Evolutionary conservation across 805 yeast species (phyloP).

Genomic region (Sugiyamaella lignohabitans): DNA sequence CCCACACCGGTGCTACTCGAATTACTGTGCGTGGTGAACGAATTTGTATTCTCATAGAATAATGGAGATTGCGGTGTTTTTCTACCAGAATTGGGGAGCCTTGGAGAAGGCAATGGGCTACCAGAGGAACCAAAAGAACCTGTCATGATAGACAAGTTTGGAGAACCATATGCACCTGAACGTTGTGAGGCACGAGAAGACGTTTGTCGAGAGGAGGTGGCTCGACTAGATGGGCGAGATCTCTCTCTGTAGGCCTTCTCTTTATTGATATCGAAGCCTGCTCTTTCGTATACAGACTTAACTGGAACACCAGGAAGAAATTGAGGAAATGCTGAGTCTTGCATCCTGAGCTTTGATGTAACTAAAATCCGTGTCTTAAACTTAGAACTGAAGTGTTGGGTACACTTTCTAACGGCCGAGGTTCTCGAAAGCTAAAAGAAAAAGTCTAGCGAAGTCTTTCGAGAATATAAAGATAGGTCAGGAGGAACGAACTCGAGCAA

Average conservation of each 20-base stretch:
- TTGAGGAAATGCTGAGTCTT: constrained; percentile 36
- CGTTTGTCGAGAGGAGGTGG: no score
- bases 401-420: no score
- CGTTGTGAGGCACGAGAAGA: not conserved
- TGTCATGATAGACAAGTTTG: not conserved
- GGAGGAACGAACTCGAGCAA: no score
- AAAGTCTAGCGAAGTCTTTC: no score
- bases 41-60: not conserved
- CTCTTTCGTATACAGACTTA: constrained; percentile 37
- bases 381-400: no score
- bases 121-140: not conserved
- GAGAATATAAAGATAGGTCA: no score
- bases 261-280: constrained; percentile 35
- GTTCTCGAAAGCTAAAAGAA: no score
- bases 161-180: not conserved
- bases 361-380: no score
- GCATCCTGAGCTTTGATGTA: no score
- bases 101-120: not conserved
- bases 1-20: not conserved
- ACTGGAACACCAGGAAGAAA: constrained; percentile 31
- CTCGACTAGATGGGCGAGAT: constrained; percentile 1
- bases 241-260: constrained; percentile 11
- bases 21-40: not conserved
- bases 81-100: not conserved
- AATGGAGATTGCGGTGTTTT: no score